Conservation (phyloP, 768 basidiomycete species). For the Lepiota venenata region DNA sequence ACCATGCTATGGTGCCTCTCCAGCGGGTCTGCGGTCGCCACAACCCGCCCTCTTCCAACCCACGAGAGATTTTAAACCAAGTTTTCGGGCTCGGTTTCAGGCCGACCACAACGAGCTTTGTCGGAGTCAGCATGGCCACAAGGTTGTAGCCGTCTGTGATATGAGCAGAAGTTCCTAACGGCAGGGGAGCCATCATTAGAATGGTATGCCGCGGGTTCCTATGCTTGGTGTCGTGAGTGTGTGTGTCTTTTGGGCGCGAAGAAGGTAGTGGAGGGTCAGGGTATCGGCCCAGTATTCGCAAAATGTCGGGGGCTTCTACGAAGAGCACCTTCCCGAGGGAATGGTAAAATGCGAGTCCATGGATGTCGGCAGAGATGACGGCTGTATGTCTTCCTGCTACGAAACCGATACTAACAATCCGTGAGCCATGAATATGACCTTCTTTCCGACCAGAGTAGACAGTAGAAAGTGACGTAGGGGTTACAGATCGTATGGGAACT, state of each 20-base stretch:
- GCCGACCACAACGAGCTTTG: constrained; percentile 91
- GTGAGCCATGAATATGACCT: constrained; percentile 78
- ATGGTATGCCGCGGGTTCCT: constrained; percentile 61
- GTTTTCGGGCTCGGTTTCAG: constrained; percentile 90
- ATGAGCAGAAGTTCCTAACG: constrained; percentile 71
- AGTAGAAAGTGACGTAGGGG: constrained; percentile 65
- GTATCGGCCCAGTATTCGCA: constrained; percentile 92
- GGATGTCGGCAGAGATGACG: constrained; percentile 85
- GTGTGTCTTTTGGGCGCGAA: constrained; percentile 13
- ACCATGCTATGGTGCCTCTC: constrained; percentile 79
- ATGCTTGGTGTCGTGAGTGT: constrained; percentile 32
- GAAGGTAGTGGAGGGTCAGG: constrained; percentile 39
- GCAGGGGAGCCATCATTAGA: constrained; percentile 77
- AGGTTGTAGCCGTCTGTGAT: constrained; percentile 77
- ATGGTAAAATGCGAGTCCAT: constrained; percentile 93
- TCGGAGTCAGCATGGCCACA: constrained; percentile 82
- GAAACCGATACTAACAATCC: constrained; percentile 81
- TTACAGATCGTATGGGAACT: constrained; percentile 62
- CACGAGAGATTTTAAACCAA: constrained; percentile 77
- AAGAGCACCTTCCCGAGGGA: constrained; percentile 92
- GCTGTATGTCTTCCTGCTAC: constrained; percentile 92
- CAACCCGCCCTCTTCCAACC: constrained; percentile 40
- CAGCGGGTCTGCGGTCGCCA: constrained; percentile 42
- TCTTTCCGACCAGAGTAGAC: constrained; percentile 78
- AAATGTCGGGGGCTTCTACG: constrained; percentile 90